Percentiles rank a stretch among this genome's conserved stretches.
Conservation (phyloP, 192 early-diverging fungal genomes). For the Podila minutissima region DNA sequence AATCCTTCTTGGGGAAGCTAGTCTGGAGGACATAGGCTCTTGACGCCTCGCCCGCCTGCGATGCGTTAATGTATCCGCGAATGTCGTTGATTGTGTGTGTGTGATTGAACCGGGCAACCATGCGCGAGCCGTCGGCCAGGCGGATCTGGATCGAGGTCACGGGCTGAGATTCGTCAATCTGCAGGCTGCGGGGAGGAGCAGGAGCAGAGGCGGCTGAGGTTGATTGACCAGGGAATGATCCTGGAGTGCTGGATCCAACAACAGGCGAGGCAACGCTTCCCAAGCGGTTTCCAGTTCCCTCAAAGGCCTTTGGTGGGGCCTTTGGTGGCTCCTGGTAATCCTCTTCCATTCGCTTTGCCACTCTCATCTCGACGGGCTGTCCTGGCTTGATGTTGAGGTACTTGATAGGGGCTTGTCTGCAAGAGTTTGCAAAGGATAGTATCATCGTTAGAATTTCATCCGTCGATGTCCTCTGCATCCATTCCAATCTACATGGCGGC, state of each 20-base stretch:
- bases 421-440: too few relatives aligned
- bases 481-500: neutral
- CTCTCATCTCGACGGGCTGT: slow-evolving; percentile 91
- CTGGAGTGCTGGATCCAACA: slow-evolving; percentile 32
- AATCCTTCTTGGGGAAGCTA: slow-evolving; percentile 85
- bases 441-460: too few relatives aligned
- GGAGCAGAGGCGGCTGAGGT: slow-evolving; percentile 16
- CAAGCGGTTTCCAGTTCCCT: slow-evolving; percentile 81
- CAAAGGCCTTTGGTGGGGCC: slow-evolving; percentile 78
- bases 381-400: slow-evolving; percentile 89
- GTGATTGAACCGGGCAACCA: slow-evolving; percentile 93
- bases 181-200: slow-evolving; percentile 48
- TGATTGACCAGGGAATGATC: slow-evolving; percentile 52
- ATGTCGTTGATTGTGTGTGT: slow-evolving; percentile 91
- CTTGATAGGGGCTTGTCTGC: slow-evolving; percentile 85
- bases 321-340: slow-evolving; percentile 88
- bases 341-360: slow-evolving; percentile 84
- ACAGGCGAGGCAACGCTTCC: slow-evolving; percentile 60
- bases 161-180: slow-evolving; percentile 80
- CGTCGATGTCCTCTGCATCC: neutral
- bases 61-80: slow-evolving; percentile 75
- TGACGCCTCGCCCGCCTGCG: slow-evolving; percentile 65
- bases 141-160: slow-evolving; percentile 92
- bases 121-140: slow-evolving; percentile 86
- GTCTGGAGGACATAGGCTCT: slow-evolving; percentile 83